Evolutionary conservation across 2,329 filamentous ascomycete genomes (phyloP), one percentile per base, ranked within the genome.

Genomic region (Colletotrichum falcatum): DNA sequence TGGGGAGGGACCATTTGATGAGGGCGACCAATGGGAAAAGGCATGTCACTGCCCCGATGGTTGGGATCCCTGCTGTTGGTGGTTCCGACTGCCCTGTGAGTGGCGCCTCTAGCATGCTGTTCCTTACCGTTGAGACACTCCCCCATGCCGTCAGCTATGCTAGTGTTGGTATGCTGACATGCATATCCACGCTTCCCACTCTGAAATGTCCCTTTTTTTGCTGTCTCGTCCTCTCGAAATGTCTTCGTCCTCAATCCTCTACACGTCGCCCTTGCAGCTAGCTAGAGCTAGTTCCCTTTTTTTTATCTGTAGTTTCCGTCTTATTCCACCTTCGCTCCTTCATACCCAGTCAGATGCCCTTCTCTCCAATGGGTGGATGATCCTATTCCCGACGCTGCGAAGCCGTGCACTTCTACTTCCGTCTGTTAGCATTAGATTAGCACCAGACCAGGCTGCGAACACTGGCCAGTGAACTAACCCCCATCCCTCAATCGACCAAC

Each of bases 91-190:
- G 42, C 42, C 44, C 51, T 67, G 26, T 56, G 39, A 61, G 62
- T 66, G 67, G 63, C 18, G 35, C 44, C 42, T 44, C 2, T 12
- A 20, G 46, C 30, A 56, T 65, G 64, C 64, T 70, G 67, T 53
- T 53, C 64, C 51, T 51, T 51, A 14, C 46, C 18, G 9, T 55
- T 11, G 26, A 16, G n/a, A 30, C 11, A 44, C 46, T 26, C 35
- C 46, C 58, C 64, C 58, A 58, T 67, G 64, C 59, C 44, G 42
- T 70, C 67, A 70, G 67, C 67, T 70, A 30, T 62, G n/a, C n/a
- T n/a, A n/a, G n/a, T n/a, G n/a, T n/a, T n/a, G n/a, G n/a, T n/a
- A n/a, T n/a, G 67, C 67, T 70, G 67, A 70, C 67, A 70, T 67
- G 67, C 67, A 70, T 70, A 62, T 56, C 64, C 59, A 67, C 53